Evolutionary conservation across 225 moss, liverwort and hornwort species (phyloP).

Genomic region (Pseudoscleropodium purum): DNA sequence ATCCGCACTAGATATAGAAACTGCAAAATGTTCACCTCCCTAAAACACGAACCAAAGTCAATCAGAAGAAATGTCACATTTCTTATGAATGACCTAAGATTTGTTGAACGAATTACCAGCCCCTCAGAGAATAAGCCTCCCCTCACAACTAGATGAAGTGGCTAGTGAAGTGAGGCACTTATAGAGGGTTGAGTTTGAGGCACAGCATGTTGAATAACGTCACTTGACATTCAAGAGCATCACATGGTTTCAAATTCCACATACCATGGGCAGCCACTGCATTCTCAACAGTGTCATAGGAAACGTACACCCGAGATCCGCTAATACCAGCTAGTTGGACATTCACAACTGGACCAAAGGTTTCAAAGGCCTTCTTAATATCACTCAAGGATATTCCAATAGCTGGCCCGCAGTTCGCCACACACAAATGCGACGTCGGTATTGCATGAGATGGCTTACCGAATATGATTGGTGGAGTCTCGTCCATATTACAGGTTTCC

Average conservation of each 20-base stretch:
- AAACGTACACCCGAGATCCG: constrained; percentile 71
- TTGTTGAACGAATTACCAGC: not conserved
- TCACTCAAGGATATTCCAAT: constrained; percentile 46
- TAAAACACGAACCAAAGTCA: not conserved
- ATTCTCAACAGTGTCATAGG: constrained; percentile 35
- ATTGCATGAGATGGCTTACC: constrained; percentile 42
- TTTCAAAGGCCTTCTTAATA: constrained; percentile 48
- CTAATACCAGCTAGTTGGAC: constrained; percentile 60
- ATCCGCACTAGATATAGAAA: constrained; percentile 39
- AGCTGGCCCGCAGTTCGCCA: constrained; percentile 89
- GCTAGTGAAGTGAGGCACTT: not conserved
- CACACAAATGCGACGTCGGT: constrained; percentile 69
- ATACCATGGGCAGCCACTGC: constrained; percentile 61
- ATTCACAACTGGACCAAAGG: constrained; percentile 52
- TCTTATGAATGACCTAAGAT: not conserved
- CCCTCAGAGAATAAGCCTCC: not conserved
- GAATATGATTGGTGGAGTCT: constrained; percentile 15
- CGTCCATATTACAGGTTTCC: not conserved
- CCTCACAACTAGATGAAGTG: not conserved
- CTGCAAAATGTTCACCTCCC: constrained; percentile 21
- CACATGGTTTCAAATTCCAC: too few relatives aligned
- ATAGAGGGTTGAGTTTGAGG: constrained; percentile 33
- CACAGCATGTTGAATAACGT: constrained; percentile 75
- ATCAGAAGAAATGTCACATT: not conserved
- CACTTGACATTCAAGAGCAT: constrained; percentile 54